A percentile compares a stretch with the other conserved stretches of the same genome.
phyloP scores from a whole-genome alignment of 192 early-diverging fungal genomes.

The Rhizophagus sp. region DNA sequence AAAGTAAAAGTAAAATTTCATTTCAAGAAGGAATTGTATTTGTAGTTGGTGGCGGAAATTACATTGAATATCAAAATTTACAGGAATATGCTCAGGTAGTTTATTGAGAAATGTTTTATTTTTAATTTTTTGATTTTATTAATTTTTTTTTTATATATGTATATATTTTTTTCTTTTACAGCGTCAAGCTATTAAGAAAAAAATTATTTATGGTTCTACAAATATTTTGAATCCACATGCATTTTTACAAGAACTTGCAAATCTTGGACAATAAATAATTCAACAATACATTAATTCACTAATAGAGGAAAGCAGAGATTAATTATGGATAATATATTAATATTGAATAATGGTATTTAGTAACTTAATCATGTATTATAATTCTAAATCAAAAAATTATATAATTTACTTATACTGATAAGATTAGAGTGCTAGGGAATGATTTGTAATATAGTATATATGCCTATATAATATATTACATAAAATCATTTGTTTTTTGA shows the following conservation, averaged over 20 bases:
- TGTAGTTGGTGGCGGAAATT: slow-evolving; percentile 97
- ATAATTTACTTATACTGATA: too few relatives aligned
- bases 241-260: slow-evolving; percentile 80
- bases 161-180: slow-evolving; percentile 13
- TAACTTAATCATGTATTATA: too few relatives aligned
- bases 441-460: too few relatives aligned
- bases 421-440: too few relatives aligned
- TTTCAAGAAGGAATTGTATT: slow-evolving; percentile 97
- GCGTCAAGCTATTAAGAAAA: slow-evolving; percentile 58
- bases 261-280: slow-evolving; percentile 36
- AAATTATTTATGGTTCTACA: slow-evolving; percentile 93
- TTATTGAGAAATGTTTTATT: neutral
- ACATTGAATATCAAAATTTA: slow-evolving; percentile 96
- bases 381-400: too few relatives aligned
- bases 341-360: too few relatives aligned
- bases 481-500: too few relatives aligned
- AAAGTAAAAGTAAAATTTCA: slow-evolving; percentile 44
- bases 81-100: slow-evolving; percentile 81
- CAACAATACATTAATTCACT: too few relatives aligned
- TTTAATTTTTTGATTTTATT: neutral
- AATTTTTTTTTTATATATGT: neutral
- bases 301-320: too few relatives aligned
- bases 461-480: too few relatives aligned
- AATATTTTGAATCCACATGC: slow-evolving; percentile 79
- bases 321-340: too few relatives aligned